Base-by-base conservation (phyloP, 805 yeast genomes). In the Monosporozyma servazzii region DNA sequence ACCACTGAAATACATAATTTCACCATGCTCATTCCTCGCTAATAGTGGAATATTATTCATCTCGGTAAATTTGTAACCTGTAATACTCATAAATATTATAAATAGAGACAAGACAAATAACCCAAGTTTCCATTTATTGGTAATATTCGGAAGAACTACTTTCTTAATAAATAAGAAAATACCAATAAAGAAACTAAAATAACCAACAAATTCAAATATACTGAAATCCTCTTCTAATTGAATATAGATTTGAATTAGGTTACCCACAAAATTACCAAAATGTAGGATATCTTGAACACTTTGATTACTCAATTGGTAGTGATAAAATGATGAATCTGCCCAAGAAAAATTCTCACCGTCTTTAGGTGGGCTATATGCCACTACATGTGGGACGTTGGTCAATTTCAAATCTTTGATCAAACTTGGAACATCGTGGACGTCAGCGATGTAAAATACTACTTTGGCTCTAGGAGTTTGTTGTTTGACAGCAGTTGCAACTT, bases 31-130 rank as follows among this genome's bases (percentile, higher is more conserved):
- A 58, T 76, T 70, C 50, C 70, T 71, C 1, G 83, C 81, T 18
- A 86, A 55, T 47, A 86, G 79, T 2, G 91, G 88, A 1, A 81
- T 79, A 1, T 74, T 73, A 56, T 82, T 73, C 49, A 82, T 81
- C 25, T 75, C 66, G 0, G 85, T 76, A 62, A 81, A 86, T 67
- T 79, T 82, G 56, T 78, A 78, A 0, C 95, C 95, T 36, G 85
- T 74, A 10, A 77, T 66, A 48, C 79, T 76, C 1, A 74, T 52
- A 41, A 64, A 45, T 23, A 78, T 61, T 13, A 80, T 73, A 1
- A 71, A 55, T 5, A 67, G 53, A 5, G 81, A 64, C 2, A 76
- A 58, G 1, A 74, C n/a, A 21, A 71, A 55, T 33, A 31, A 18
- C 9, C 25, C 27, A 23, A 68, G 57, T 44, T 65, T 62, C 9